These are phyloP conservation scores for Rubia tinctorum DNA, from an alignment of 305 asterid genomes.

Conservation along the genomic window DNA sequence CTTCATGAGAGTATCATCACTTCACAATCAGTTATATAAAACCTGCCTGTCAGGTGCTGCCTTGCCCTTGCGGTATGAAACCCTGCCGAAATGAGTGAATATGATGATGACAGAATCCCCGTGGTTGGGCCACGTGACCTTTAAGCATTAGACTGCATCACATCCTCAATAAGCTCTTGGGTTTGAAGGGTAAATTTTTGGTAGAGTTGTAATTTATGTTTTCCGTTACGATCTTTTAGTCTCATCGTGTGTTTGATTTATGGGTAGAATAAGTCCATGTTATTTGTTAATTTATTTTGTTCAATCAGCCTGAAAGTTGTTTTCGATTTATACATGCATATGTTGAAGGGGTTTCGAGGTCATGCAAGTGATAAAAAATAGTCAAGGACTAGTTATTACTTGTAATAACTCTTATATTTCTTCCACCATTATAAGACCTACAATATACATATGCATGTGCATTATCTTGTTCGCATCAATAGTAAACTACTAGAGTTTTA, in stretches of 20 bases:
- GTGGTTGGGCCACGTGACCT: slow-evolving; percentile 34
- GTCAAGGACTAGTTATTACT: background rate
- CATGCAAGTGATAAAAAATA: background rate
- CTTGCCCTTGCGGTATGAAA: slow-evolving; percentile 51
- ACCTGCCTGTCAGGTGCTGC: slow-evolving; percentile 67
- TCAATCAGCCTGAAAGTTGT: background rate
- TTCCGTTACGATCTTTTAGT: background rate
- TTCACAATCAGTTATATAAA: slow-evolving; percentile 76
- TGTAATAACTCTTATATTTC: background rate
- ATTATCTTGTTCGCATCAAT: background rate
- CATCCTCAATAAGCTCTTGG: slow-evolving; percentile 34
- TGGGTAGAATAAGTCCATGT: slow-evolving; percentile 10
- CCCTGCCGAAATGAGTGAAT: slow-evolving; percentile 42
- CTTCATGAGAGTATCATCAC: no score
- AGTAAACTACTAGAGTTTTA: no score
- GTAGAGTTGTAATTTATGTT: slow-evolving; percentile 17
- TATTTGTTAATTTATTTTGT: slow-evolving; percentile 20
- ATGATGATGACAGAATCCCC: slow-evolving; percentile 51
- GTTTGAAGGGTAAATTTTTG: slow-evolving; percentile 27
- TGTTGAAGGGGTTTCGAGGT: slow-evolving; percentile 9
- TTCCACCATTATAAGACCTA: background rate
- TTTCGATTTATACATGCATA: slow-evolving; percentile 3
- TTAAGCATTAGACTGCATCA: slow-evolving; percentile 35
- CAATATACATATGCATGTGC: background rate
- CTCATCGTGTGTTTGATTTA: slow-evolving; percentile 15